A percentile compares a stretch with the other conserved stretches of the same genome.
These are phyloP conservation scores for Fraxinus excelsior DNA, from an alignment of 257 asterid species.

Conservation along the genomic window DNA sequence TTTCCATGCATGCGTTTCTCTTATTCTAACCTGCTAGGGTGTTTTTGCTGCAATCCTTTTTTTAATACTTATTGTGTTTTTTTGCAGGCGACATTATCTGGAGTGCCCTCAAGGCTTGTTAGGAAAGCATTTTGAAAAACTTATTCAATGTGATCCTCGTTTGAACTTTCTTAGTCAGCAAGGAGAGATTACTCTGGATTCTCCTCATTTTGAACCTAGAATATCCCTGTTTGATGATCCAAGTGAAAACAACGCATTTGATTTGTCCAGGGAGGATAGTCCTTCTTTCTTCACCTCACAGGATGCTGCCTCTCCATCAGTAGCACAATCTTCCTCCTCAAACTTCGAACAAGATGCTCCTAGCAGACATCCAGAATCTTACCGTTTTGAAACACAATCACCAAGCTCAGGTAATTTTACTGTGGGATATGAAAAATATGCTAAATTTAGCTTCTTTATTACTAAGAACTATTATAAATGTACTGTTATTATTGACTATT, in stretches of 20 bases:
- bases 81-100: slow-evolving; percentile 78
- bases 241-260: slow-evolving; percentile 46
- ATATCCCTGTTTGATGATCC: slow-evolving; percentile 57
- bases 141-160: slow-evolving; percentile 89
- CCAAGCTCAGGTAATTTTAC: slow-evolving; percentile 75
- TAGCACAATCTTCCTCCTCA: slow-evolving; percentile 73
- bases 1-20: neutral
- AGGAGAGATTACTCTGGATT: slow-evolving; percentile 65
- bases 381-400: slow-evolving; percentile 71
- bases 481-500: neutral
- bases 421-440: neutral
- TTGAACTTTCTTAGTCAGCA: slow-evolving; percentile 83
- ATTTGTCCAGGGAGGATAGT: slow-evolving; percentile 62
- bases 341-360: slow-evolving; percentile 60
- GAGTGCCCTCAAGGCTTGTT: slow-evolving; percentile 84
- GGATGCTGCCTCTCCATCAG: slow-evolving; percentile 74
- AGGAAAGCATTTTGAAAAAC: slow-evolving; percentile 95
- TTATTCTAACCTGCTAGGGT: neutral
- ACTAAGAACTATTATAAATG: neutral
- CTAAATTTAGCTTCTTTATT: neutral
- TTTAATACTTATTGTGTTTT: too few species aligned
- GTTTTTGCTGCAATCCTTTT: neutral
- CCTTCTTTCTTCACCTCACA: slow-evolving; percentile 63
- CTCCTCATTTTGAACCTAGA: slow-evolving; percentile 76
- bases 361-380: slow-evolving; percentile 48